Percentiles rank a stretch among this genome's conserved stretches.
phyloP scores from a whole-genome alignment of 768 basidiomycete genomes.

The Nevesoporus exiguus region DNA sequence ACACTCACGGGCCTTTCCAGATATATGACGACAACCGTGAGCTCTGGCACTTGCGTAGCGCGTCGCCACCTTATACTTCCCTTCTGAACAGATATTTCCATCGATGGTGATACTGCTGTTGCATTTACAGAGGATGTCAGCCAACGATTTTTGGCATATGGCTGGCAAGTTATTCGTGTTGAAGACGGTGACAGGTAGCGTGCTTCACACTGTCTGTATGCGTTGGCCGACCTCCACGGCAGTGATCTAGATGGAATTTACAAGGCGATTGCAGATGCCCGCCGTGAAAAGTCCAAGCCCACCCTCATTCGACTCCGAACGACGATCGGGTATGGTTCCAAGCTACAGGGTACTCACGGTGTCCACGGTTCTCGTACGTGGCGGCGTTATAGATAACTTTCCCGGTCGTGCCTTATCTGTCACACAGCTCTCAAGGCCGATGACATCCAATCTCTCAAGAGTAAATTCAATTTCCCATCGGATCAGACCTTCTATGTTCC shows the following conservation, averaged over 20 bases:
- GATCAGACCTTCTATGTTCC: conserved; percentile 79
- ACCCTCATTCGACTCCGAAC: conserved; percentile 84
- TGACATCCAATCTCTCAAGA: conserved; percentile 80
- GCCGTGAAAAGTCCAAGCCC: conserved; percentile 75
- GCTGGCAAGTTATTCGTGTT: conserved; percentile 90
- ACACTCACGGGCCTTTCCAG: conserved; percentile 36
- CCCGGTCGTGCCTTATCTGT: conserved; percentile 5
- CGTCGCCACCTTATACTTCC: conserved; percentile 4
- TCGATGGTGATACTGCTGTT: conserved; percentile 88
- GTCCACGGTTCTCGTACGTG: conserved; percentile 90
- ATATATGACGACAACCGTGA: conserved; percentile 95
- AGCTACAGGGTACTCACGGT: conserved; percentile 88
- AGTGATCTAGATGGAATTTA: conserved; percentile 78
- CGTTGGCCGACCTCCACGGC: conserved; percentile 8
- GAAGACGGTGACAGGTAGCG: conserved; percentile 73
- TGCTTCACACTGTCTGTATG: background rate
- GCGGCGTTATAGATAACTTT: background rate
- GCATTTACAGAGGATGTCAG: conserved; percentile 95
- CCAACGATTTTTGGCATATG: conserved; percentile 85
- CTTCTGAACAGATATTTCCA: conserved; percentile 73
- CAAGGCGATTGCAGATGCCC: conserved; percentile 74
- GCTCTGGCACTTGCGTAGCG: conserved; percentile 25
- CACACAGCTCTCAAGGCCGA: conserved; percentile 82
- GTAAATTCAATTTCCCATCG: conserved; percentile 77
- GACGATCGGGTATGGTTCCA: conserved; percentile 92